phyloP scores from a whole-genome alignment of 495 filamentous ascomycete genomes.

The Parmelia sp. region DNA sequence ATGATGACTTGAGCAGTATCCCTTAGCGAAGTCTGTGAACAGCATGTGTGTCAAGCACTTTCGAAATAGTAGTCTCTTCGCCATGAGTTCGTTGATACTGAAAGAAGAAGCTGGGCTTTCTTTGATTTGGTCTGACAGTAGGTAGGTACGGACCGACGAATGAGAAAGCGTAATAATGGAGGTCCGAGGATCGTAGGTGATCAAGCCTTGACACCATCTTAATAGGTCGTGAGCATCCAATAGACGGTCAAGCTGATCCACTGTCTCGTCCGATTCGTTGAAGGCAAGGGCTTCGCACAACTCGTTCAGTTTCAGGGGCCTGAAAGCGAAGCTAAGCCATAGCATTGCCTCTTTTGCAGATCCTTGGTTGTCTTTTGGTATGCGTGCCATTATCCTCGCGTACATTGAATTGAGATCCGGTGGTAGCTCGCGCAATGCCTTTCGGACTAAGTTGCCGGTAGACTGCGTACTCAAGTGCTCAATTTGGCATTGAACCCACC shows the following conservation, averaged over 20 bases:
- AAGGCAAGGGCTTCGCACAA: not conserved
- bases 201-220: not conserved
- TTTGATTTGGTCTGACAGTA: conserved; percentile 1
- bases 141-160: not conserved
- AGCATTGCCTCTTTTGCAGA: not conserved
- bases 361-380: not conserved
- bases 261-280: not conserved
- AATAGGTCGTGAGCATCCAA: not conserved
- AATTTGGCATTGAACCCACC: conserved; percentile 1
- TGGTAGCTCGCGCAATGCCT: conserved; percentile 1
- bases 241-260: not conserved
- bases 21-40: not conserved
- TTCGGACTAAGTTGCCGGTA: not conserved
- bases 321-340: not conserved
- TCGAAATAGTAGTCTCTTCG: not conserved
- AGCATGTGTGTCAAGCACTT: not conserved
- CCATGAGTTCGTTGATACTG: not conserved
- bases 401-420: not conserved
- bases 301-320: not conserved
- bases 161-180: not conserved
- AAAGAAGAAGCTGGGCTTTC: not conserved
- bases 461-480: not conserved
- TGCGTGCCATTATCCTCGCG: not conserved
- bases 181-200: not conserved
- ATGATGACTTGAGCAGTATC: not conserved